Percentiles rank a stretch among this genome's conserved stretches.
phyloP scores from a whole-genome alignment of 345 rosid genomes.

The Odontarrhena argentea region DNA sequence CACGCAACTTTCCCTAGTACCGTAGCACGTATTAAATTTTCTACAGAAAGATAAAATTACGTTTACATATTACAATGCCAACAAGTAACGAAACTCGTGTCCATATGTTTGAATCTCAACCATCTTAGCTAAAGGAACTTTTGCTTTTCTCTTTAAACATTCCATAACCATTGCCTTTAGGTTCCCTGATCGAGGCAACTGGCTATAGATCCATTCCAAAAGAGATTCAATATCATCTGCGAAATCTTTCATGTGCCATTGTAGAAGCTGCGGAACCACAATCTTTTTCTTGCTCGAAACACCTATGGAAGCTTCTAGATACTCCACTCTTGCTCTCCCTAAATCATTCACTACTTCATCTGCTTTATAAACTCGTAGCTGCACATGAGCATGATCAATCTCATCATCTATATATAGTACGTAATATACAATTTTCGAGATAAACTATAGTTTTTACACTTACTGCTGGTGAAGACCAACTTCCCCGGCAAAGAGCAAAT shows the following conservation, averaged over 20 bases:
- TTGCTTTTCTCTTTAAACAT: slow-evolving; percentile 60
- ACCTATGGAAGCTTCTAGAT: slow-evolving; percentile 77
- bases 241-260: slow-evolving; percentile 89
- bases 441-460: slow-evolving; percentile 36
- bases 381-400: slow-evolving; percentile 29
- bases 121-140: slow-evolving; percentile 49
- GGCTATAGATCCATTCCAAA: slow-evolving; percentile 88
- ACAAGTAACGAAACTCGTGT: slow-evolving; percentile 71
- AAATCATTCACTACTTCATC: slow-evolving; percentile 70
- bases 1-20: too few species aligned
- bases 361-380: slow-evolving; percentile 80
- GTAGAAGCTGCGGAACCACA: slow-evolving; percentile 75
- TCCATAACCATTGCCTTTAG: slow-evolving; percentile 73
- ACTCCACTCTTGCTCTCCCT: slow-evolving; percentile 76
- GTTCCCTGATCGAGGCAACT: slow-evolving; percentile 64
- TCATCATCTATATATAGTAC: neutral
- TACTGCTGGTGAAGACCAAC: slow-evolving; percentile 95
- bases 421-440: neutral
- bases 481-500: slow-evolving; percentile 90
- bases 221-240: slow-evolving; percentile 82
- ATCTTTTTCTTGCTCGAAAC: slow-evolving; percentile 81
- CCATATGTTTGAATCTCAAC: slow-evolving; percentile 77
- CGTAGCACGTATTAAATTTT: neutral
- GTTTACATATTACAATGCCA: slow-evolving; percentile 53
- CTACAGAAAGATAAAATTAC: neutral